Evolutionary conservation across 306 rosid genomes (phyloP).

Genomic region (Morella rubra): DNA sequence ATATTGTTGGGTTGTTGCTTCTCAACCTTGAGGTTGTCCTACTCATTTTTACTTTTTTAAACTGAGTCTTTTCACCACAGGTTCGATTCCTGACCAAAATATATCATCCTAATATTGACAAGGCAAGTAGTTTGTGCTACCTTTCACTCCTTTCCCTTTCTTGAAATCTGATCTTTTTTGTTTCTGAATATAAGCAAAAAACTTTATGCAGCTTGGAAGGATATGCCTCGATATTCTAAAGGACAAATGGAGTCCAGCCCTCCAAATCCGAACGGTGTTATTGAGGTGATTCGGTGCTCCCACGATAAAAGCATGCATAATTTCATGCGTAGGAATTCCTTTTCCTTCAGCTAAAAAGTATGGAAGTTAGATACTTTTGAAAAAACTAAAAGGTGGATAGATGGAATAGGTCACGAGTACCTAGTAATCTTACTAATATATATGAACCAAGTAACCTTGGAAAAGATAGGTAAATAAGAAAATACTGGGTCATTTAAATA

Average conservation of each 20-base stretch:
- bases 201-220: constrained; percentile 72
- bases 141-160: constrained; percentile 4
- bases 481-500: background rate
- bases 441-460: background rate
- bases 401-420: too few relatives aligned
- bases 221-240: constrained; percentile 91
- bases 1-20: background rate
- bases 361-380: background rate
- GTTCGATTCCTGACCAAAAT: constrained; percentile 96
- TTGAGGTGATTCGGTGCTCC: constrained; percentile 46
- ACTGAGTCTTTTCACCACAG: constrained; percentile 39
- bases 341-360: too few relatives aligned
- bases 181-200: constrained; percentile 3
- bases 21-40: constrained; percentile 4
- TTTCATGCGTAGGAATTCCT: background rate
- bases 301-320: background rate
- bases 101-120: constrained; percentile 96
- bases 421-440: too few relatives aligned
- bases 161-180: background rate
- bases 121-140: constrained; percentile 46
- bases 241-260: constrained; percentile 94
- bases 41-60: background rate
- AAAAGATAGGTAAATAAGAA: background rate
- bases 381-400: too few relatives aligned
- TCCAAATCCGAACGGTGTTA: constrained; percentile 87